phyloP scores from a whole-genome alignment of 1,139 yeast genomes.

The Candida frijolesensis region DNA sequence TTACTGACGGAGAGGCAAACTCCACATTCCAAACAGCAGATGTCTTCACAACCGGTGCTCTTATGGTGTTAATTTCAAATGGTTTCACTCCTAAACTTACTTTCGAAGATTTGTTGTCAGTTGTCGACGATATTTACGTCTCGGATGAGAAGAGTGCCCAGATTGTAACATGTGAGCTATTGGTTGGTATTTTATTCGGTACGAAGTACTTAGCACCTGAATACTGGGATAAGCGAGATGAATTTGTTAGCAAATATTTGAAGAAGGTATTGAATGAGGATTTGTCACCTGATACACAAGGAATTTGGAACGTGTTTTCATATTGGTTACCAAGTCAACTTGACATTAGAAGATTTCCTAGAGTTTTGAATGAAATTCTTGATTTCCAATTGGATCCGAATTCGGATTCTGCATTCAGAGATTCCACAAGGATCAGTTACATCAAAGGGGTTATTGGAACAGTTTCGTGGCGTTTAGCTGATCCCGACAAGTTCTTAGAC shows the following conservation, averaged over 20 bases:
- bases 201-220: conserved; percentile 38
- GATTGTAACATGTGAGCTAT: conserved; percentile 61
- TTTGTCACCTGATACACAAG: conserved; percentile 73
- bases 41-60: conserved; percentile 52
- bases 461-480: conserved; percentile 59
- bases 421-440: conserved; percentile 64
- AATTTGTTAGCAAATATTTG: conserved; percentile 46
- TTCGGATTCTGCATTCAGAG: conserved; percentile 67
- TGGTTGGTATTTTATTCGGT: conserved; percentile 58
- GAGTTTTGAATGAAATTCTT: conserved; percentile 49
- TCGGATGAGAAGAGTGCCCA: conserved; percentile 67
- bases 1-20: conserved; percentile 65
- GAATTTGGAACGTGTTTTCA: conserved; percentile 76
- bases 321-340: conserved; percentile 73
- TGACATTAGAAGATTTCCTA: conserved; percentile 69
- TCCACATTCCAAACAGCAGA: conserved; percentile 64
- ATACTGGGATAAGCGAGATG: conserved; percentile 42
- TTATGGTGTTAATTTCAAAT: conserved; percentile 48
- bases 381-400: conserved; percentile 51
- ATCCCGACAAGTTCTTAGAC: conserved; percentile 49
- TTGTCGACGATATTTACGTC: conserved; percentile 55
- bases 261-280: conserved; percentile 54
- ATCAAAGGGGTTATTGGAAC: conserved; percentile 57
- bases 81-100: conserved; percentile 36
- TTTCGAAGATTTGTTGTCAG: conserved; percentile 49